Evolutionary conservation across 495 filamentous ascomycete species (phyloP).

Genomic region (Xylaria cubensis): DNA sequence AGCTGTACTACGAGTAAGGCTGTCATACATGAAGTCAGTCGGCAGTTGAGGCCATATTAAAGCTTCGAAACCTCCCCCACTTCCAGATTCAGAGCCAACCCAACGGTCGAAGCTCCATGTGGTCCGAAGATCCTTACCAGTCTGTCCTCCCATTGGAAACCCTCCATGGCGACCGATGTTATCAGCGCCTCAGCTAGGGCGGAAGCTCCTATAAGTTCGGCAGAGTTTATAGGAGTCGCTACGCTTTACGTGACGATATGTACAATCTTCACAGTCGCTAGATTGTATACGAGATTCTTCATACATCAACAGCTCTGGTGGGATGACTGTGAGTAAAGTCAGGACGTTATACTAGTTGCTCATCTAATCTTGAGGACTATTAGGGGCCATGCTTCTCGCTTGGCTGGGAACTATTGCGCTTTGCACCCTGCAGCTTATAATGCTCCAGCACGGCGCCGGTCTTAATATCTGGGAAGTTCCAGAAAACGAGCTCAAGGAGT

Average conservation of each 20-base stretch:
- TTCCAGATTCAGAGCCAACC: neutral
- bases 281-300: conserved; percentile 26
- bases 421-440: conserved; percentile 21
- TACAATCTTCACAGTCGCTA: conserved; percentile 24
- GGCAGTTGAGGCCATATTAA: conserved; percentile 9
- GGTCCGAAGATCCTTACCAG: neutral
- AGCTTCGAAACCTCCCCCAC: neutral
- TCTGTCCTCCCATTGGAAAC: neutral
- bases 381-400: conserved; percentile 28
- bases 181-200: conserved; percentile 23
- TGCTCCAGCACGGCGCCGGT: conserved; percentile 26
- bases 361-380: conserved; percentile 6
- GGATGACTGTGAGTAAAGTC: conserved; percentile 30
- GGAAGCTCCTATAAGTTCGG: conserved; percentile 24
- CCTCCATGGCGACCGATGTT: conserved; percentile 16
- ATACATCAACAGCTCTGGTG: conserved; percentile 32
- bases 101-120: neutral
- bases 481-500: neutral
- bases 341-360: neutral
- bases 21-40: neutral
- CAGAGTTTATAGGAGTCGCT: conserved; percentile 25
- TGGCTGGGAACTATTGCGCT: conserved; percentile 27
- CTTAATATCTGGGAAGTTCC: conserved; percentile 30
- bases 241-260: conserved; percentile 24
- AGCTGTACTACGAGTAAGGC: neutral